A percentile compares a stretch with the other conserved stretches of the same genome.
These are phyloP conservation scores for Lathyrus sativus DNA, from an alignment of 306 rosid genomes.

Conservation along the genomic window DNA sequence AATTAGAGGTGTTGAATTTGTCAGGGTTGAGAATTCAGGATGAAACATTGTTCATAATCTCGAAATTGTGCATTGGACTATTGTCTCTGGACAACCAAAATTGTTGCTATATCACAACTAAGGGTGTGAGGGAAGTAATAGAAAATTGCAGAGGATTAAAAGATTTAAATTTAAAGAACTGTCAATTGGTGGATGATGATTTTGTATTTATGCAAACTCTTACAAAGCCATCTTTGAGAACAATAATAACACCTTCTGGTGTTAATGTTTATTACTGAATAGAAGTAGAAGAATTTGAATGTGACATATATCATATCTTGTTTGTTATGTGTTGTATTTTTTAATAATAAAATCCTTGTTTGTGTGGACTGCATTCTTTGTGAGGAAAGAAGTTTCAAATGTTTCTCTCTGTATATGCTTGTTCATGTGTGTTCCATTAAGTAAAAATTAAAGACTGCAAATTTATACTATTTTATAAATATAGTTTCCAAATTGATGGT, in stretches of 20 bases:
- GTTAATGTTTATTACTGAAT: constrained; percentile 38
- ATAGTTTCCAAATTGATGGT: too few species aligned
- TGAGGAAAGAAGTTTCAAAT: background rate
- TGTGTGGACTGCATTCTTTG: background rate
- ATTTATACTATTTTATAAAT: too few species aligned
- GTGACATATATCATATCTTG: background rate
- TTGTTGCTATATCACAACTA: constrained; percentile 53
- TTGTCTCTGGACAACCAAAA: constrained; percentile 43
- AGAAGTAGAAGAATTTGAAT: constrained; percentile 31
- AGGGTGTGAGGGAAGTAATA: constrained; percentile 63
- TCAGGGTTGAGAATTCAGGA: constrained; percentile 49
- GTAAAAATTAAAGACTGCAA: too few species aligned
- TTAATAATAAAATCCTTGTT: background rate
- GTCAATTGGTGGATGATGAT: constrained; percentile 43
- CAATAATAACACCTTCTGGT: constrained; percentile 48
- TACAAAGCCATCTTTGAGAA: constrained; percentile 61
- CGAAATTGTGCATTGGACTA: constrained; percentile 53
- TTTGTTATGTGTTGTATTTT: background rate
- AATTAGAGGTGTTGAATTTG: constrained; percentile 52
- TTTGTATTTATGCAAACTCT: constrained; percentile 50
- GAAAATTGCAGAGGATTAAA: constrained; percentile 51
- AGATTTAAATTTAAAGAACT: too few species aligned
- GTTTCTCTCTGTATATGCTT: too few species aligned
- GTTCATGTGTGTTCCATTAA: too few species aligned
- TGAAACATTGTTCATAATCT: constrained; percentile 52